Percentiles rank a stretch among this genome's conserved stretches.
phyloP scores from a whole-genome alignment of 2,329 filamentous ascomycete species.

The Apiospora sp. region DNA sequence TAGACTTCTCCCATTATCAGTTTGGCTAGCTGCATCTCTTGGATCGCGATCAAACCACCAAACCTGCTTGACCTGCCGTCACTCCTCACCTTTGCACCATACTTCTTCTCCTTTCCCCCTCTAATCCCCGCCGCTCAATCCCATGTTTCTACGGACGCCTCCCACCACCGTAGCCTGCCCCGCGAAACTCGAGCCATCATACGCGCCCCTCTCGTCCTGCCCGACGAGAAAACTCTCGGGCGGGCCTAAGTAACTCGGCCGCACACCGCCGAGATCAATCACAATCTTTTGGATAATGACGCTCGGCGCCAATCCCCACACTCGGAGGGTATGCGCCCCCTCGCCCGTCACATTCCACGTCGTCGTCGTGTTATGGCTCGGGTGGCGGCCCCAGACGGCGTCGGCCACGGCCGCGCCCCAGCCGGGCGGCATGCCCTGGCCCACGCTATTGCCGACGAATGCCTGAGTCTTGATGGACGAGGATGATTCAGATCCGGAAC shows the following conservation, averaged over 20 bases:
- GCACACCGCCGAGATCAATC: conserved; percentile 61
- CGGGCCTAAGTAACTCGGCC: conserved; percentile 62
- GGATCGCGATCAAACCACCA: neutral
- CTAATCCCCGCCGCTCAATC: too few relatives aligned
- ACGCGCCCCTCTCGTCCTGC: conserved; percentile 46
- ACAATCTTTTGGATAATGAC: conserved; percentile 65
- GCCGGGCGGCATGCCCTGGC: conserved; percentile 49
- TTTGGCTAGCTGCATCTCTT: neutral
- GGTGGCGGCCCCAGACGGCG: conserved; percentile 53
- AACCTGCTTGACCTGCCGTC: neutral
- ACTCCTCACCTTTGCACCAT: neutral
- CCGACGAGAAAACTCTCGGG: conserved; percentile 61
- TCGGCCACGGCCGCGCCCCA: conserved; percentile 55
- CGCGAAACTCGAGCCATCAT: conserved; percentile 49
- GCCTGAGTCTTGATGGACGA: conserved; percentile 44
- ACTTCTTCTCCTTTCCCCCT: neutral
- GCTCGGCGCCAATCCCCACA: conserved; percentile 61
- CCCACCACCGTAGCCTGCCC: conserved; percentile 28
- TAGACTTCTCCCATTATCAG: neutral
- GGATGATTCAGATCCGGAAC: conserved; percentile 30
- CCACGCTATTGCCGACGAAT: conserved; percentile 52
- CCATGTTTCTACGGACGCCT: neutral
- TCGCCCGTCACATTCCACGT: conserved; percentile 49
- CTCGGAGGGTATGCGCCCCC: conserved; percentile 56
- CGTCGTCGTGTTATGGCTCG: conserved; percentile 54